Evolutionary conservation across 2,329 filamentous ascomycete genomes (phyloP).

Genomic region (Fusarium aywerte): DNA sequence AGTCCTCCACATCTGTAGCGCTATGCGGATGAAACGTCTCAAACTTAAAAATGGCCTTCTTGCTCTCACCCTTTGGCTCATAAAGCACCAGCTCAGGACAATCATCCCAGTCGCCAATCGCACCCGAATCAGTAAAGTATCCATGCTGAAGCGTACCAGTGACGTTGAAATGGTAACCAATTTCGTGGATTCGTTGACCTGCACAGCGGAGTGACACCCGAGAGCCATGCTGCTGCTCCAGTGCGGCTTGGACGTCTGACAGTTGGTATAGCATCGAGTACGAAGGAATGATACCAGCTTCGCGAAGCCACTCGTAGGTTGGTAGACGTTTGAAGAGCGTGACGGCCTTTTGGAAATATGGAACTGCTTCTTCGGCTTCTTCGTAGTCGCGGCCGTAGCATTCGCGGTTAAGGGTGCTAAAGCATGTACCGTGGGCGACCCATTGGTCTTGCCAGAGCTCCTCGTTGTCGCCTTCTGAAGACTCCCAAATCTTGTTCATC

Average conservation of each 20-base stretch:
- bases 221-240: slow-evolving; percentile 20
- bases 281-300: slow-evolving; percentile 11
- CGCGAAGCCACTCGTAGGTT: slow-evolving; percentile 22
- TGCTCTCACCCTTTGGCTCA: slow-evolving; percentile 26
- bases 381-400: slow-evolving; percentile 21
- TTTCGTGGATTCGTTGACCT: slow-evolving; percentile 7
- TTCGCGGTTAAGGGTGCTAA: slow-evolving; percentile 14
- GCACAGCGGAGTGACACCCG: slow-evolving; percentile 11
- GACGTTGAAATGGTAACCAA: slow-evolving; percentile 27
- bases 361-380: slow-evolving; percentile 12
- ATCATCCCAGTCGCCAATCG: neutral
- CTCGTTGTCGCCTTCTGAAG: neutral
- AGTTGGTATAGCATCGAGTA: slow-evolving; percentile 22
- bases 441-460: slow-evolving; percentile 19
- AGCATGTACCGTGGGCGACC: slow-evolving; percentile 17
- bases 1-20: slow-evolving; percentile 21
- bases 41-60: slow-evolving; percentile 24
- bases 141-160: slow-evolving; percentile 17
- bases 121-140: neutral
- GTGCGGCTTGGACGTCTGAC: slow-evolving; percentile 9
- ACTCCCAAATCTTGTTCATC: slow-evolving; percentile 15
- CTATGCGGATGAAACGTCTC: slow-evolving; percentile 30
- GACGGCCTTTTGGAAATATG: slow-evolving; percentile 18
- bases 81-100: slow-evolving; percentile 20
- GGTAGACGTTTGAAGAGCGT: slow-evolving; percentile 18